Evolutionary conservation across 139 green algal species (phyloP).

Genomic region (Coelastrella sp.): DNA sequence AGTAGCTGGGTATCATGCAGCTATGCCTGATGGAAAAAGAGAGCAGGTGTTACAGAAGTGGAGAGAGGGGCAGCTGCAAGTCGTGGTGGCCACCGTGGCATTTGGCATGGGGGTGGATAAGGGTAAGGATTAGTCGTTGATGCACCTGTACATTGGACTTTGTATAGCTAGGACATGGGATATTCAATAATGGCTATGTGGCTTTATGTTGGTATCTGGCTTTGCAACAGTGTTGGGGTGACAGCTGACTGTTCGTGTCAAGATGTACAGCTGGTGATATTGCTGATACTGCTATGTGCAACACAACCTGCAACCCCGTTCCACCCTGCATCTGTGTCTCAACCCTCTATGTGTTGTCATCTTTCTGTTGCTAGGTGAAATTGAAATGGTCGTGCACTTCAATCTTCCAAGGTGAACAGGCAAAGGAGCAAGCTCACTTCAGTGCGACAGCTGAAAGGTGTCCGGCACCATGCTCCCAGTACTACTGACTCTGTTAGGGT

Average conservation of each 20-base stretch:
- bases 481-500: no score
- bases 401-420: constrained; percentile 27
- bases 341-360: neutral
- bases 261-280: neutral
- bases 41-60: constrained; percentile 13
- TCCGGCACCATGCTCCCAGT: no score
- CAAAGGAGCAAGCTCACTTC: neutral
- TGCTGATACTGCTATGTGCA: neutral
- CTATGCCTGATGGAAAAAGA: neutral
- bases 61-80: constrained; percentile 30
- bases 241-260: no score
- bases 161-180: no score
- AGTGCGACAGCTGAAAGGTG: neutral
- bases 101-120: constrained; percentile 86
- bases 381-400: constrained; percentile 59
- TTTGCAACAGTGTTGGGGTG: no score
- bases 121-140: constrained; percentile 23
- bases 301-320: no score
- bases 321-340: no score
- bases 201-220: no score
- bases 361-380: neutral
- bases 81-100: constrained; percentile 72
- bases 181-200: no score
- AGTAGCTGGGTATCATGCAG: constrained; percentile 41
- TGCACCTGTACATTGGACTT: no score